Base-by-base conservation (phyloP, 2,329 filamentous ascomycete species). In the Geosmithia putterillii region DNA sequence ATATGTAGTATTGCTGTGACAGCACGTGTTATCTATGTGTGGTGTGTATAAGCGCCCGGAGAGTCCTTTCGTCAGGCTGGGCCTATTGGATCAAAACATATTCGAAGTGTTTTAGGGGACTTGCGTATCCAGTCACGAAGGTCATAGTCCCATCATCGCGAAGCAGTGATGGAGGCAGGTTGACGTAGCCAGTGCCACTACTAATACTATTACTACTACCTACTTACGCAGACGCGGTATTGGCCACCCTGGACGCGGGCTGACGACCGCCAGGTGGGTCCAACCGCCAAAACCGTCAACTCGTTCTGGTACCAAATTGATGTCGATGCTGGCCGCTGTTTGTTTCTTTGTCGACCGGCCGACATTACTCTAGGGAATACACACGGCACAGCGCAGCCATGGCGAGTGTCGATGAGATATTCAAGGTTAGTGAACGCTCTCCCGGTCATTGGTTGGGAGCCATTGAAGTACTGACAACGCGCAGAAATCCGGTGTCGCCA, bases 341-440 rank as follows among this genome's bases (percentile, higher is more conserved):
- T 32, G 10, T 12, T 32, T 9, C 10, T 12, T 32, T n/a, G n/a
- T n/a, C n/a, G n/a, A n/a, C 10, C 28, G 15, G 10, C 28, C 10
- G 10, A 32, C 10, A 32, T 32, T 32, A 12, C 15, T 32, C 15
- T 14, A 32, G 15, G 10, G 15, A 32, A 6, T 32, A 32, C 28
- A 32, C 28, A 32, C 28, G 15, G 28, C 5, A 32, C 5, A 4
- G 10, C 28, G 28, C 28, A 39, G 19, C 10, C 19, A 79, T 77
- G 73, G 66, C 72, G 4, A 76, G 68, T 51, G 70, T 79, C 45
- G 74, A 78, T 50, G 74, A 78, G 18, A 62, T 79, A 10, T 78
- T 79, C 60, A 73, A 76, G 61, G 74, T 57, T 47, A 9, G 40
- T 42, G 4, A 4, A 18, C 4, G 19, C 5, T 7, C 7, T 38